Percentiles rank a stretch among this genome's conserved stretches.
These are phyloP conservation scores for Nymphaea colorata DNA, from an alignment of 164 flowering plant species.

Conservation along the genomic window DNA sequence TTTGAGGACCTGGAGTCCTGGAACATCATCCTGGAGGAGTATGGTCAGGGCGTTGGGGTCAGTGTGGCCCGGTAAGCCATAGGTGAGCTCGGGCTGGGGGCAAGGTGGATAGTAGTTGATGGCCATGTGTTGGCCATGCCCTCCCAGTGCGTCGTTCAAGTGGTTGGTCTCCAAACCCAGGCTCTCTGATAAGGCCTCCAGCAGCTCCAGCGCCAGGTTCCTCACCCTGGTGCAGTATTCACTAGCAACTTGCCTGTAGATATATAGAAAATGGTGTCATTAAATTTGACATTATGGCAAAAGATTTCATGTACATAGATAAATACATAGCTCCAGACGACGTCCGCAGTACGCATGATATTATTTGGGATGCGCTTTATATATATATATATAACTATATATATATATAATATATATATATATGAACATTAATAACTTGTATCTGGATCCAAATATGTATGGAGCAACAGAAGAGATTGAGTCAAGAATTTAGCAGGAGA, in stretches of 20 bases:
- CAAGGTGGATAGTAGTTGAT: slow-evolving; percentile 69
- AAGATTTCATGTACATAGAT: too few species aligned
- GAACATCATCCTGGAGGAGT: slow-evolving; percentile 53
- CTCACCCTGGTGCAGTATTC: slow-evolving; percentile 32
- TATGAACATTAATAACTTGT: too few species aligned
- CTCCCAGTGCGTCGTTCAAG: slow-evolving; percentile 23
- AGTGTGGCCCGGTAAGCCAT: slow-evolving; percentile 55
- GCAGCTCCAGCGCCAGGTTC: slow-evolving; percentile 24
- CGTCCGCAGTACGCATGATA: too few species aligned
- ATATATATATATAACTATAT: too few species aligned
- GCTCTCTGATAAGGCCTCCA: slow-evolving; percentile 61
- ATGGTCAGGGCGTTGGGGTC: slow-evolving; percentile 53
- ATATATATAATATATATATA: too few species aligned
- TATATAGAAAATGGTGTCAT: slow-evolving; percentile 1
- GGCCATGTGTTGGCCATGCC: slow-evolving; percentile 67
- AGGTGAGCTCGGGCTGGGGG: slow-evolving; percentile 66
- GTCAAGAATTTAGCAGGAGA: too few species aligned
- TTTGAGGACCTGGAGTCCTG: slow-evolving; percentile 48
- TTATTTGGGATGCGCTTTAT: too few species aligned
- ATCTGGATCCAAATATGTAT: too few species aligned
- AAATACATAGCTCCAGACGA: too few species aligned
- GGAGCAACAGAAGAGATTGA: too few species aligned
- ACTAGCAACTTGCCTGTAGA: slow-evolving; percentile 28
- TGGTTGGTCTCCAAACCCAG: slow-evolving; percentile 34
- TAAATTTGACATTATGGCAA: too few species aligned